Conservation (phyloP, 345 rosid species). For the Populus pruinosa region DNA sequence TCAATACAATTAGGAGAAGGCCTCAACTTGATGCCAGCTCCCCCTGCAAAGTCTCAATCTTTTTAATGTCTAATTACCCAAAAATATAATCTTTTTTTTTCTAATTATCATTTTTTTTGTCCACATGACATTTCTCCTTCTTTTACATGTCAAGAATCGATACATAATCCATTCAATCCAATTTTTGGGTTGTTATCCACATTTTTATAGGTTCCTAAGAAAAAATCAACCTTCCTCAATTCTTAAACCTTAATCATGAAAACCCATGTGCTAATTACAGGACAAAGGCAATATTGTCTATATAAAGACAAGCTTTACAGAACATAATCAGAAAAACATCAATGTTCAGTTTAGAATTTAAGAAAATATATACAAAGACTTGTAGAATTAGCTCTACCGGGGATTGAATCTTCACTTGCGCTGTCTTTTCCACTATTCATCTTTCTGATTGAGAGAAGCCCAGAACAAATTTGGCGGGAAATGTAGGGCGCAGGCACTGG, state of each 20-base stretch:
- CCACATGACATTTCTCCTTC: background rate
- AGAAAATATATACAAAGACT: background rate
- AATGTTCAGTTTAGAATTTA: background rate
- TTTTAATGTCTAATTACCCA: background rate
- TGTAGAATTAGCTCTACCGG: background rate
- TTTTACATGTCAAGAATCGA: background rate
- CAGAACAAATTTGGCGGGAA: conserved; percentile 15
- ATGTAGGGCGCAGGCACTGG: no score
- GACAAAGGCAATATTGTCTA: no score
- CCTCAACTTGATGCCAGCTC: background rate
- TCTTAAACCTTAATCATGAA: no score
- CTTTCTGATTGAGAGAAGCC: background rate
- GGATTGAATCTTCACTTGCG: background rate
- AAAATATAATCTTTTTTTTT: background rate
- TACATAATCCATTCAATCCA: no score
- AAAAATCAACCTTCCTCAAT: no score
- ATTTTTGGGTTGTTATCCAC: no score
- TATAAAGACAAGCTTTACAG: no score
- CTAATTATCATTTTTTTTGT: background rate
- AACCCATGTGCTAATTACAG: no score
- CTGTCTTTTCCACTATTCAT: conserved; percentile 3
- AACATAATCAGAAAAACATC: background rate
- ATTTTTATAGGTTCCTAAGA: no score
- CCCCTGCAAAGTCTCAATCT: background rate
- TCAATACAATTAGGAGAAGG: background rate